Evolutionary conservation across 1,284 basidiomycete species (phyloP).

Genomic region (Heterobasidion occidentale): DNA sequence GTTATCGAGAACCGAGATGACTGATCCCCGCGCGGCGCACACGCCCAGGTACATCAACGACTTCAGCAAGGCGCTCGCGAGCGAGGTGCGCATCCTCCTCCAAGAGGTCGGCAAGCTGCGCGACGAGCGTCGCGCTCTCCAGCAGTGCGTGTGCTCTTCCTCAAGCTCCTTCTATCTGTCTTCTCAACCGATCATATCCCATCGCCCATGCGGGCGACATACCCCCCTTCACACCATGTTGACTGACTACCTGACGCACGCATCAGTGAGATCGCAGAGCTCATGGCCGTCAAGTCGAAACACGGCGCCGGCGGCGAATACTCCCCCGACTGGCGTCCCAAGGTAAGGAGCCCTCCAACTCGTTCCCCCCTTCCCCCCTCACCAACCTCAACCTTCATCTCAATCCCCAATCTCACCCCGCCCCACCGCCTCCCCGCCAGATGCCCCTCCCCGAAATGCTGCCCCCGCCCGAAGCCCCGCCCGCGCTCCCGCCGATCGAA

Average conservation of each 20-base stretch:
- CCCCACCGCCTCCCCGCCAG: constrained; percentile 7
- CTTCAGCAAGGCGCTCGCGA: constrained; percentile 34
- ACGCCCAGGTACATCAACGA: constrained; percentile 54
- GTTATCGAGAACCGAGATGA: neutral
- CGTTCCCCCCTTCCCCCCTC: neutral
- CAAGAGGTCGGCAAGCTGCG: constrained; percentile 69
- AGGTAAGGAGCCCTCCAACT: constrained; percentile 21
- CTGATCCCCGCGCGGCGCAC: neutral
- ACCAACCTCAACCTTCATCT: neutral
- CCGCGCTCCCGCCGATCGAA: constrained; percentile 20
- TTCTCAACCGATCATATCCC: no score
- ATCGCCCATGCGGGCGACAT: neutral
- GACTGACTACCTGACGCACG: neutral
- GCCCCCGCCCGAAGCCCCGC: constrained; percentile 13
- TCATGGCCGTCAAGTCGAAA: constrained; percentile 70
- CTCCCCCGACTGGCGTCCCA: constrained; percentile 55
- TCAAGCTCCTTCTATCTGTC: neutral
- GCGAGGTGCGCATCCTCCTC: constrained; percentile 33
- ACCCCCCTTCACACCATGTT: neutral
- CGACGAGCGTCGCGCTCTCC: constrained; percentile 62
- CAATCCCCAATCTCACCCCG: neutral
- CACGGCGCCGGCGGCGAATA: constrained; percentile 65
- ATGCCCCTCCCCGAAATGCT: constrained; percentile 10
- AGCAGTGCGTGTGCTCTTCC: constrained; percentile 42
- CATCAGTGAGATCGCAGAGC: constrained; percentile 62